Percentiles rank a stretch among this genome's conserved stretches.
Evolutionary conservation across 176 grass and related monocot species (phyloP).

Genomic region (Miscanthus lutarioriparius): DNA sequence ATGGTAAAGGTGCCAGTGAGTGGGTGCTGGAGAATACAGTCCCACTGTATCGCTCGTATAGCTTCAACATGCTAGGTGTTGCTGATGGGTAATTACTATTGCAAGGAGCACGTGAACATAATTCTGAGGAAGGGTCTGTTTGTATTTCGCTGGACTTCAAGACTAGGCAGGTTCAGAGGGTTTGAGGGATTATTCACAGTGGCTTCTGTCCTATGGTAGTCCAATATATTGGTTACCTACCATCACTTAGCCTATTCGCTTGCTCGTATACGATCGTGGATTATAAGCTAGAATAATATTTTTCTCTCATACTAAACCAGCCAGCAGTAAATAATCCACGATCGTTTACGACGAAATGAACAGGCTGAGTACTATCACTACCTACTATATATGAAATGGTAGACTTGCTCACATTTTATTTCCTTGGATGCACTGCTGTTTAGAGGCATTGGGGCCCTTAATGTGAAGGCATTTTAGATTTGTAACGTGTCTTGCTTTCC

Average conservation of each 20-base stretch:
- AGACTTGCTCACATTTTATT: not conserved
- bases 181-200: not conserved
- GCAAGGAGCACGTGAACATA: not conserved
- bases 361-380: no score
- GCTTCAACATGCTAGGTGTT: constrained; percentile 3
- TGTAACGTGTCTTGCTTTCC: not conserved
- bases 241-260: no score
- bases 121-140: not conserved
- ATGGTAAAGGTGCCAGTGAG: not conserved
- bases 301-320: no score
- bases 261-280: no score
- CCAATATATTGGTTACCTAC: constrained; percentile 26
- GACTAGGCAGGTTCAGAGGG: constrained; percentile 7
- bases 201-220: not conserved
- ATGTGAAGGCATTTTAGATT: not conserved
- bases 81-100: constrained; percentile 32
- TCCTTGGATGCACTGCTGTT: not conserved
- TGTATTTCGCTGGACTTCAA: constrained; percentile 37
- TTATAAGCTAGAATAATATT: no score
- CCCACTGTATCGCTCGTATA: not conserved
- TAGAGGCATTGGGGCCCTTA: not conserved
- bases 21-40: not conserved
- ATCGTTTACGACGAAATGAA: no score
- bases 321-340: no score
- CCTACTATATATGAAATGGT: constrained; percentile 35